A percentile compares a stretch with the other conserved stretches of the same genome.
Evolutionary conservation across 306 rosid genomes (phyloP).

Genomic region (Dryas alaskensis): DNA sequence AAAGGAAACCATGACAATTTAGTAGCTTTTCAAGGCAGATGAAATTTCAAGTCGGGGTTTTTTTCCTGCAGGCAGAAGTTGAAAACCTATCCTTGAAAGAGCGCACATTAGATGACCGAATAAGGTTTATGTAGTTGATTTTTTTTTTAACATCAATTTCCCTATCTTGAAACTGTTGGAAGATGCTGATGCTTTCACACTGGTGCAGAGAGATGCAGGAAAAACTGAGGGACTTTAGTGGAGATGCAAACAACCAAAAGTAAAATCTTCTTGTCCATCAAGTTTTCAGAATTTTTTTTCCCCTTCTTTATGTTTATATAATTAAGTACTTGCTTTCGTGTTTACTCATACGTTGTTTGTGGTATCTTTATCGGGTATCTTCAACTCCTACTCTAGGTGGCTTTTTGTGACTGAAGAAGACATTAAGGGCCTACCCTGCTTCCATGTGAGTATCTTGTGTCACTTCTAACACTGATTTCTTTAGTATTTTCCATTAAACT

Average conservation of each 20-base stretch:
- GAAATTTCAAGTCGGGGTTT: constrained; percentile 30
- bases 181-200: constrained; percentile 27
- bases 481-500: constrained; percentile 28
- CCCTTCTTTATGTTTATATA: not conserved
- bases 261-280: constrained; percentile 29
- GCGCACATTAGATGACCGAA: constrained; percentile 71
- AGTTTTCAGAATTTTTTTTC: constrained; percentile 22
- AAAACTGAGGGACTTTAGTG: constrained; percentile 74
- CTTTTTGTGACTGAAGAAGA: constrained; percentile 95
- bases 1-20: not conserved
- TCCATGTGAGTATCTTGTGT: constrained; percentile 53
- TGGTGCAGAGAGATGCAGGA: constrained; percentile 85
- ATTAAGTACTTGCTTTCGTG: not conserved
- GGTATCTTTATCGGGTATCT: not conserved
- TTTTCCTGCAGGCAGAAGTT: constrained; percentile 81
- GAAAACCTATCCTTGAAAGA: constrained; percentile 75
- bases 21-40: constrained; percentile 14
- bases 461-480: constrained; percentile 19
- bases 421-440: constrained; percentile 80
- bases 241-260: constrained; percentile 80
- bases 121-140: constrained; percentile 54
- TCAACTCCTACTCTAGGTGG: constrained; percentile 44
- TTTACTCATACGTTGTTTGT: not conserved
- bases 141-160: constrained; percentile 23
- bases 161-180: constrained; percentile 20